Percentiles rank a stretch among this genome's conserved stretches.
These are phyloP conservation scores for Xylaria arbuscula DNA, from an alignment of 2,329 filamentous ascomycete species.

Conservation along the genomic window DNA sequence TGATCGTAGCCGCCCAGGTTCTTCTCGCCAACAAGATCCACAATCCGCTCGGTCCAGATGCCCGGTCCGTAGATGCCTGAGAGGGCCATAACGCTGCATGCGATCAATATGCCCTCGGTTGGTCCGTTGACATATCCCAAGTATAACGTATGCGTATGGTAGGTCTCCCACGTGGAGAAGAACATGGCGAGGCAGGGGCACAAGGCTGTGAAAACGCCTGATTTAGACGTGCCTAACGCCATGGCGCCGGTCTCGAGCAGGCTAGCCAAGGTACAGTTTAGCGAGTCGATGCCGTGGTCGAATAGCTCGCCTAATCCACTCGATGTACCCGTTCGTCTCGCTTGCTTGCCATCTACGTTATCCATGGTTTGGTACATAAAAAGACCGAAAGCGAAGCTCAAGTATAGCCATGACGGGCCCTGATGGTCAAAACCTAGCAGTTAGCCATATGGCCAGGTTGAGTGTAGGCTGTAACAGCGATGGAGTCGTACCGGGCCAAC, in stretches of 20 bases:
- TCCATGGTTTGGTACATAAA: slow-evolving; percentile 99
- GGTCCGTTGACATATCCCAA: slow-evolving; percentile 97
- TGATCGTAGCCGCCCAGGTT: slow-evolving; percentile 64
- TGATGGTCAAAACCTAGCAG: slow-evolving; percentile 50
- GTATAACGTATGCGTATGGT: slow-evolving; percentile 97
- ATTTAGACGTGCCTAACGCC: slow-evolving; percentile 84
- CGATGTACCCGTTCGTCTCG: slow-evolving; percentile 91
- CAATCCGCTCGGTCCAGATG: slow-evolving; percentile 84
- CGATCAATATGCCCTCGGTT: slow-evolving; percentile 93
- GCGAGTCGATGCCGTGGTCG: slow-evolving; percentile 97
- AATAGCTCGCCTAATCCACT: slow-evolving; percentile 96
- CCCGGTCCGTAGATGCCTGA: slow-evolving; percentile 89
- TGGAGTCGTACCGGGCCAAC: slow-evolving; percentile 78
- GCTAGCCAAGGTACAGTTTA: slow-evolving; percentile 95
- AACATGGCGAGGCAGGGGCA: slow-evolving; percentile 97
- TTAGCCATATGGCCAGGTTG: slow-evolving; percentile 14
- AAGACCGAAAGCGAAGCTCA: slow-evolving; percentile 92
- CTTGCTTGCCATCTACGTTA: slow-evolving; percentile 98
- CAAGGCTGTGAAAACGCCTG: slow-evolving; percentile 90
- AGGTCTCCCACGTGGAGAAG: slow-evolving; percentile 99
- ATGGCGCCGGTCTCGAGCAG: slow-evolving; percentile 92
- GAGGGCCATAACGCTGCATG: slow-evolving; percentile 84
- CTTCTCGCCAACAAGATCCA: slow-evolving; percentile 72
- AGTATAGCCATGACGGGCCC: slow-evolving; percentile 93
- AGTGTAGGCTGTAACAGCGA: slow-evolving; percentile 6